Evolutionary conservation across 345 rosid genomes (phyloP).

Genomic region (Camelina hispida): DNA sequence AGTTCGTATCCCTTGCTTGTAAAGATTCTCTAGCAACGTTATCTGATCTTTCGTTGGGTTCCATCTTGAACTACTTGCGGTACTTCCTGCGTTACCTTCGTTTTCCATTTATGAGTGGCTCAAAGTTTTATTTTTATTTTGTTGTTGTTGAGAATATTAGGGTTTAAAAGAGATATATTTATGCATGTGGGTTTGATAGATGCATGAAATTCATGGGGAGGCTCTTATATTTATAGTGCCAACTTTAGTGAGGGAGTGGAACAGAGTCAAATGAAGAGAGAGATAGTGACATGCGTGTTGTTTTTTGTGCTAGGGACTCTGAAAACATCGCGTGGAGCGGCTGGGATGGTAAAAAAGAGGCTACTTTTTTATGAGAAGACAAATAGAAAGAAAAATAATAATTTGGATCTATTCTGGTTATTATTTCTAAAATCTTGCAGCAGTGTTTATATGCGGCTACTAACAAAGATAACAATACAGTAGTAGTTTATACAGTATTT

Average conservation of each 20-base stretch:
- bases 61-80: constrained; percentile 68
- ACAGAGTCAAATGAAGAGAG: constrained; percentile 39
- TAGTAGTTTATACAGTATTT: background rate
- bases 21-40: constrained; percentile 67
- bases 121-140: background rate
- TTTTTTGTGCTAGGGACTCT: constrained; percentile 80
- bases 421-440: constrained; percentile 2
- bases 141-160: background rate
- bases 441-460: background rate
- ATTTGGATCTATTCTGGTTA: constrained; percentile 19
- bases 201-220: constrained; percentile 32
- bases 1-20: constrained; percentile 79
- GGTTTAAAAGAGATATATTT: background rate
- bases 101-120: constrained; percentile 24
- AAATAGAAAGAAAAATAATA: background rate
- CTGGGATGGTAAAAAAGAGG: constrained; percentile 44
- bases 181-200: constrained; percentile 33
- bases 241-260: constrained; percentile 32
- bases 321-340: constrained; percentile 93
- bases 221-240: constrained; percentile 29
- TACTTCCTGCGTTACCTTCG: constrained; percentile 35
- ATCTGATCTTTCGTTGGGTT: constrained; percentile 94
- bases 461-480: background rate
- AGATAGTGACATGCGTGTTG: constrained; percentile 85
- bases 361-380: constrained; percentile 22